Evolutionary conservation across 2,329 filamentous ascomycete genomes (phyloP), one percentile per base, ranked within the genome.

Genomic region (Macrophomina phaseolina): DNA sequence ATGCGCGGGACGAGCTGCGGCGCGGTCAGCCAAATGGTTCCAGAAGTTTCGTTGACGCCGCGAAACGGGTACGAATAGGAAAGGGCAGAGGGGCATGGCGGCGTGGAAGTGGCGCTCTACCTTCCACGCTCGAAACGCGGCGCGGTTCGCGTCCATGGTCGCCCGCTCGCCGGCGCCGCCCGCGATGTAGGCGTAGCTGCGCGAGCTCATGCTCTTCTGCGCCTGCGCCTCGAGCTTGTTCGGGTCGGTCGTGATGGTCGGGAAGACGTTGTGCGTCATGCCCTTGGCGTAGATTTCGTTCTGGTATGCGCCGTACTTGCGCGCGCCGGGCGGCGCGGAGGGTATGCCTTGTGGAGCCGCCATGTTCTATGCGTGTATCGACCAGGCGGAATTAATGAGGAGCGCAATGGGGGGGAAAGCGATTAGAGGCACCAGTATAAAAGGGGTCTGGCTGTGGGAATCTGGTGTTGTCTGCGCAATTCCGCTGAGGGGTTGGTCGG

Each of bases 91-190:
- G 6, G 30, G n/a, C 16, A 4, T 6, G 8, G 7, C 34, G 14
- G 4, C 11, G 6, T 38, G 4, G 8, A 28, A 51, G 7, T 12
- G 16, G 7, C 36, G 23, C 23, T 23, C 12, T 73, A 79, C 79
- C 72, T 81, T 82, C 80, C 80, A 83, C 67, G 84, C 82, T 48
- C 82, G 78, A 69, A 90, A 89, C 0, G 86, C 86, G 23, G 85
- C 77, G 7, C 83, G 81, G 71, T 89, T 89, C 51, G 86, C 85
- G 61, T 86, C 84, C 81, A 87, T 85, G 0, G 88, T 90, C 2
- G 86, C 81, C 45, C 83, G 81, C 70, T 89, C 86, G 2, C 88
- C 87, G 0, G 88, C 88, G 6, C 86, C 87, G n/a, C 88, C 87
- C 16, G 83, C 80, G 30, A 89, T 84, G 76, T 90, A 90, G 68